A percentile compares a stretch with the other conserved stretches of the same genome.
Conservation (phyloP, 164 flowering plant species). For the Litsea cubeba region DNA sequence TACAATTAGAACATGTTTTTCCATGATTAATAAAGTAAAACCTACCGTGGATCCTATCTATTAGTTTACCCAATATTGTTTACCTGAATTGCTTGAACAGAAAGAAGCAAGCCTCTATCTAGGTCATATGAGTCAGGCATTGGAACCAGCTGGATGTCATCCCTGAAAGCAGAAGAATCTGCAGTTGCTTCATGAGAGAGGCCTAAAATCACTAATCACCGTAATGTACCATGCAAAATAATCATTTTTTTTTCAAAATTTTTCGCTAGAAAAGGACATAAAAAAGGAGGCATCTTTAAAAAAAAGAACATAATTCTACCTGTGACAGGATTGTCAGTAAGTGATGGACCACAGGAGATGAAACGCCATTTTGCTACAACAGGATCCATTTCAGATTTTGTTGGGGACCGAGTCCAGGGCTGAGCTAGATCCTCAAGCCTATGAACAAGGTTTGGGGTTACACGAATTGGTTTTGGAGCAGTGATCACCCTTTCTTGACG, state of each 20-base stretch:
- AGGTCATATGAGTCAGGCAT: slow-evolving; percentile 95
- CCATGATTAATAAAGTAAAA: background rate
- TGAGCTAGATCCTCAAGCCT: slow-evolving; percentile 79
- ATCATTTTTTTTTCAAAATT: background rate
- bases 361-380: slow-evolving; percentile 83
- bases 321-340: slow-evolving; percentile 14
- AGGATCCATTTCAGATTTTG: slow-evolving; percentile 90
- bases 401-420: slow-evolving; percentile 99
- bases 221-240: background rate
- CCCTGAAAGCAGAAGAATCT: slow-evolving; percentile 89
- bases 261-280: no score
- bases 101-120: slow-evolving; percentile 92
- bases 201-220: slow-evolving; percentile 22
- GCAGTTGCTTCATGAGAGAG: slow-evolving; percentile 78
- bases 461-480: slow-evolving; percentile 86
- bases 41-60: background rate
- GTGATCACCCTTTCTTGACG: slow-evolving; percentile 49
- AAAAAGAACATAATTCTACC: slow-evolving; percentile 27
- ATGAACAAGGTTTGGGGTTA: slow-evolving; percentile 52
- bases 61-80: background rate
- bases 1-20: background rate
- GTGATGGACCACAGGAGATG: slow-evolving; percentile 44
- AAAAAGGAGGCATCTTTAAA: slow-evolving; percentile 3
- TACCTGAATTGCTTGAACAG: slow-evolving; percentile 99
- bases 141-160: slow-evolving; percentile 75